Percentiles rank a stretch among this genome's conserved stretches.
Conservation (phyloP, 169 alveolate genomes). For the Plasmodium chabaudi region DNA sequence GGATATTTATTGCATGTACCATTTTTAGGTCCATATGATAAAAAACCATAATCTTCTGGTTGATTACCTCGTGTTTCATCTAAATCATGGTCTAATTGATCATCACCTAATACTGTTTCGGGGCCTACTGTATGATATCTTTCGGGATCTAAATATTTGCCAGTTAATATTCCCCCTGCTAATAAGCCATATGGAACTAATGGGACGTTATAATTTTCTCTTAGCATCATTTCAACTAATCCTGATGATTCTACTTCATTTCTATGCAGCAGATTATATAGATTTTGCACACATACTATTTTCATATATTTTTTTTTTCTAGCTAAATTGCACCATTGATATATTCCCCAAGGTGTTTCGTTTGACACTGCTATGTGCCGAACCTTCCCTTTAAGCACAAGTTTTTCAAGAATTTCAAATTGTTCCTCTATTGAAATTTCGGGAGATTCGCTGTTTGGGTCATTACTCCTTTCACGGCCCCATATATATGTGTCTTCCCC, state of each 20-base stretch:
- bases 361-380: slow-evolving; percentile 86
- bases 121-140: slow-evolving; percentile 79
- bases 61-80: slow-evolving; percentile 67
- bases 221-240: slow-evolving; percentile 82
- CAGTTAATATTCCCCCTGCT: slow-evolving; percentile 91
- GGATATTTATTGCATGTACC: slow-evolving; percentile 88
- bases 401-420: slow-evolving; percentile 79
- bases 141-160: slow-evolving; percentile 90
- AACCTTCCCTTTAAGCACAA: slow-evolving; percentile 86
- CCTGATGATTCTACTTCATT: slow-evolving; percentile 89
- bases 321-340: slow-evolving; percentile 77
- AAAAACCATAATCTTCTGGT: slow-evolving; percentile 89
- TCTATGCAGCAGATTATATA: slow-evolving; percentile 86
- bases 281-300: slow-evolving; percentile 80
- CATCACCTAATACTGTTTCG: slow-evolving; percentile 70
- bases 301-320: slow-evolving; percentile 79
- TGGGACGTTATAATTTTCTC: slow-evolving; percentile 84
- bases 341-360: slow-evolving; percentile 89
- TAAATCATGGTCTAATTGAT: slow-evolving; percentile 18
- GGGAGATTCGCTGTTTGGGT: slow-evolving; percentile 19
- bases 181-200: slow-evolving; percentile 88
- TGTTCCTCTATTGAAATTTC: slow-evolving; percentile 77
- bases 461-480: slow-evolving; percentile 78
- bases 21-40: slow-evolving; percentile 87
- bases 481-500: slow-evolving; percentile 91